Percentiles rank a stretch among this genome's conserved stretches.
Conservation (phyloP, 73 alveolate species). For the Tetrahymena malaccensis region DNA sequence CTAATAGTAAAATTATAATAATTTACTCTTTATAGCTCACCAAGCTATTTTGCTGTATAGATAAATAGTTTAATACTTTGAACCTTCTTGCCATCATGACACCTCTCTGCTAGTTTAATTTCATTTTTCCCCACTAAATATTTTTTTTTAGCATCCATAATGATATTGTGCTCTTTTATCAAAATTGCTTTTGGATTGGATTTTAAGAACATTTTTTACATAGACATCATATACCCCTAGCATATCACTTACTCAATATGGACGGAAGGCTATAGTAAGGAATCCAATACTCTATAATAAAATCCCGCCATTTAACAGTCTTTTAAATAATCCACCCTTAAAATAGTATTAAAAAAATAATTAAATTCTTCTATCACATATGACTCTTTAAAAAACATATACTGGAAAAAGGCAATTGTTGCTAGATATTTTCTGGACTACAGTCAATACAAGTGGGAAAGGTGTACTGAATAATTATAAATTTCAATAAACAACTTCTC, state of each 20-base stretch:
- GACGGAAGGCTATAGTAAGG: background rate
- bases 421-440: background rate
- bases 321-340: background rate
- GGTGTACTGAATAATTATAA: background rate
- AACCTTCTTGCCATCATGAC: background rate
- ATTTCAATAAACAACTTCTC: background rate
- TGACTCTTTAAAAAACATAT: too few relatives aligned
- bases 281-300: too few relatives aligned
- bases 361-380: background rate
- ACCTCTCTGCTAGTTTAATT: background rate
- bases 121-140: background rate
- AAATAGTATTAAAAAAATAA: background rate
- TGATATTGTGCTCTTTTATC: background rate
- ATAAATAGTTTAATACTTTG: background rate
- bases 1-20: background rate
- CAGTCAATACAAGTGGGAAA: background rate
- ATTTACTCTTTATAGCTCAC: background rate
- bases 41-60: background rate
- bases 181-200: background rate
- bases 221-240: background rate
- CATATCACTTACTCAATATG: background rate
- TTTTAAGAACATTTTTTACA: background rate
- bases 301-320: background rate
- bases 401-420: background rate
- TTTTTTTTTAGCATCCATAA: background rate